Evolutionary conservation across 1,284 basidiomycete species (phyloP).

Genomic region (Flammula alnicola): DNA sequence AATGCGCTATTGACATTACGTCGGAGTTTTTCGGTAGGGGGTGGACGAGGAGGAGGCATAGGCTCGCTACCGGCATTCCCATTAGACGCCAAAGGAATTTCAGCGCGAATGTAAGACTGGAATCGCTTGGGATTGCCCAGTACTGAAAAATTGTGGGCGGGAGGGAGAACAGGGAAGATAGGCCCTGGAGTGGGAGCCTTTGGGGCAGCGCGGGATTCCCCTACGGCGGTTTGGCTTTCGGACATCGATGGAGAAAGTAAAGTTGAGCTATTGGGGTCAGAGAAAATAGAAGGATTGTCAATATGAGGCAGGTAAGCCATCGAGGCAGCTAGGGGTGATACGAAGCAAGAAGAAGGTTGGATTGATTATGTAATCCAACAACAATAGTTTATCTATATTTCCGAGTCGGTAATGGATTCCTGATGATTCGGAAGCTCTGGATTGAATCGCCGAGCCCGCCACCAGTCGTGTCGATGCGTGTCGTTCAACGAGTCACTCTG

Average conservation of each 20-base stretch:
- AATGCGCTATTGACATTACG: neutral
- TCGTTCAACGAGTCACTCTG: no score
- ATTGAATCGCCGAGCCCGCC: no score
- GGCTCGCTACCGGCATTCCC: neutral
- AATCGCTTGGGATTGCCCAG: neutral
- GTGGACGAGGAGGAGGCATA: neutral
- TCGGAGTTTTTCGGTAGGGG: neutral
- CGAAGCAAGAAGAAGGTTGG: neutral
- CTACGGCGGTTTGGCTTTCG: no score
- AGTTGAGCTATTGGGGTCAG: neutral
- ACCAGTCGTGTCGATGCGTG: no score
- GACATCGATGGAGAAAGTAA: neutral
- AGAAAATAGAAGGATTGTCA: constrained; percentile 5
- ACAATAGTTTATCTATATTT: neutral
- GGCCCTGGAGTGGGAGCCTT: neutral
- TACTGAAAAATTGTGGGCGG: constrained; percentile 1
- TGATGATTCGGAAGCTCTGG: no score
- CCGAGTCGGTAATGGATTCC: no score
- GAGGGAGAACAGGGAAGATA: constrained; percentile 3
- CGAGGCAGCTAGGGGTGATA: neutral
- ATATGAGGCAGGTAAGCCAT: constrained; percentile 5
- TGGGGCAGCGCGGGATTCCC: neutral
- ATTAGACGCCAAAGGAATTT: constrained; percentile 1
- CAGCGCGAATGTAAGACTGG: neutral
- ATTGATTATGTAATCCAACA: neutral